Conservation (phyloP, 2,329 filamentous ascomycete species). For the Hypomyces perniciosus region DNA sequence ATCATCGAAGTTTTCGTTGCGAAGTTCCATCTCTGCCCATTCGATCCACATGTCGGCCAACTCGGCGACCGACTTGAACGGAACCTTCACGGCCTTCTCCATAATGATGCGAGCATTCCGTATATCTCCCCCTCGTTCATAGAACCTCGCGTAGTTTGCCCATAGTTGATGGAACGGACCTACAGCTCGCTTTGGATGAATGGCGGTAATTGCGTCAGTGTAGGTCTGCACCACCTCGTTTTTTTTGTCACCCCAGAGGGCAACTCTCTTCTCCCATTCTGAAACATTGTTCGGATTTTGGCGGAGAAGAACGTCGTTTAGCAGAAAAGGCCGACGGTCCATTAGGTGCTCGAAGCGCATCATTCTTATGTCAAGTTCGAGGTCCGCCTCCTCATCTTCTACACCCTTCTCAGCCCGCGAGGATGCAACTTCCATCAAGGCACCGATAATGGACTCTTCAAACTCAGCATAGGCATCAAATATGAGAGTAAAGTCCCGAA, state of each 20-base stretch:
- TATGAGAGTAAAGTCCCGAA: constrained; percentile 91
- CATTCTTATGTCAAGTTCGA: constrained; percentile 94
- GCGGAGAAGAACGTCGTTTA: constrained; percentile 90
- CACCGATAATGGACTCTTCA: constrained; percentile 89
- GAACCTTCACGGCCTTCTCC: constrained; percentile 96
- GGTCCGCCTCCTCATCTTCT: constrained; percentile 77
- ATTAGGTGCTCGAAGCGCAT: constrained; percentile 97
- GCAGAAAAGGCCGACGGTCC: constrained; percentile 89
- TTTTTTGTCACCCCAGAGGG: constrained; percentile 90
- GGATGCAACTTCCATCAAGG: constrained; percentile 83
- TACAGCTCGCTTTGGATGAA: constrained; percentile 88
- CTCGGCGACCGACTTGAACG: constrained; percentile 95
- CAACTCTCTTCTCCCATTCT: constrained; percentile 97
- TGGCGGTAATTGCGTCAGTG: constrained; percentile 85
- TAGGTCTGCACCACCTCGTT: constrained; percentile 89
- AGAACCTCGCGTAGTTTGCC: constrained; percentile 96
- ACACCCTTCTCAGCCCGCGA: constrained; percentile 71
- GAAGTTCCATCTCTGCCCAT: constrained; percentile 97
- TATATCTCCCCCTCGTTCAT: constrained; percentile 81
- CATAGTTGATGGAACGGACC: constrained; percentile 93
- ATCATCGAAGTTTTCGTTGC: constrained; percentile 91
- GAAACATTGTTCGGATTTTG: constrained; percentile 95
- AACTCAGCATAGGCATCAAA: constrained; percentile 97
- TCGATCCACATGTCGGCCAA: constrained; percentile 98
- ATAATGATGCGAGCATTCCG: constrained; percentile 84